Evolutionary conservation across 768 basidiomycete species (phyloP), one percentile per base, ranked within the genome.

Genomic region (Melanogaster broomeanus): DNA sequence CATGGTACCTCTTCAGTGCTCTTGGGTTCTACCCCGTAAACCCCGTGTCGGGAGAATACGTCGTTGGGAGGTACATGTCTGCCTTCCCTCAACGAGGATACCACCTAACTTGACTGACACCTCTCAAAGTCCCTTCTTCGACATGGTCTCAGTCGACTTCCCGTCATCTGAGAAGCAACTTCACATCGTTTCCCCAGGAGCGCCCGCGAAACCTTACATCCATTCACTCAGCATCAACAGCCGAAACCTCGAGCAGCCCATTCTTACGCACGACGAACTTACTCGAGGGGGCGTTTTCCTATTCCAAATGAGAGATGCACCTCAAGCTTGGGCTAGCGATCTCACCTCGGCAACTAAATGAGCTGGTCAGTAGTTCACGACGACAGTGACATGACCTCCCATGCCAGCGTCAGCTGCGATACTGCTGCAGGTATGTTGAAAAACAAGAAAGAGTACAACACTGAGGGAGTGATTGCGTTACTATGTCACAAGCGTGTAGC

Each of bases 1-100:
- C 90, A 0, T 93, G 90, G 90, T 92, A 85, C 59, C 77, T 92
- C 13, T 92, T 90, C 71, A 85, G 82, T 44, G 82, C 88, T 0
- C 76, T 93, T 67, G 90, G 90, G 1, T 88, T 93, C 66, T 93
- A 93, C 59, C 89, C 88, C 33, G 88, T 92, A 35, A 86, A 92
- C 62, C 90, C 90, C 0, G 86, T 86, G 0, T 87, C 85, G 0
- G 83, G 80, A 2, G 80, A 82, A 60, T 93, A 92, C 54, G 74
- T 90, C 49, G 74, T 93, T 41, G 90, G 90, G 56, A 82, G 83
- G 87, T 86, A 61, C 39, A 78, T 12, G 19, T 27, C 7, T 28
- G 48, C 35, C 4, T 25, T 35, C 42, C 16, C 10, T 12, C 35
- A 22, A 46, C 18, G 27, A 28, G 28, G 15, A 27, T 27, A n/a